A percentile compares a stretch with the other conserved stretches of the same genome.
phyloP scores from a whole-genome alignment of 345 rosid species.

The Linum lewisii region DNA sequence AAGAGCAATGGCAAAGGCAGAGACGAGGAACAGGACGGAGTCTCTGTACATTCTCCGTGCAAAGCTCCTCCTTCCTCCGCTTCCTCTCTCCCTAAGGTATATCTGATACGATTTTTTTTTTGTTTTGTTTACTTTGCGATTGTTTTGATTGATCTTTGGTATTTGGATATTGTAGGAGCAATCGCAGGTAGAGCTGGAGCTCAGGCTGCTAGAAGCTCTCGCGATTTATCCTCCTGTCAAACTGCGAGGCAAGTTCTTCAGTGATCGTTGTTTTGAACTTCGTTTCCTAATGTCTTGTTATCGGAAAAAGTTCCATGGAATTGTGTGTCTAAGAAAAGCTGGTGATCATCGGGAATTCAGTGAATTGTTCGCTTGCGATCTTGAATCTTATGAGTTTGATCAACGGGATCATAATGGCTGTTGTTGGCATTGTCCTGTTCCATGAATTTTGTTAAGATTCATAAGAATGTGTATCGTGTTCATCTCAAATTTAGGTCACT shows the following conservation, averaged over 20 bases:
- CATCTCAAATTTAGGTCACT: neutral
- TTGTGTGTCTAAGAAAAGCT: too few relatives aligned
- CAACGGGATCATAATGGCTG: too few relatives aligned
- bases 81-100: slow-evolving; percentile 80
- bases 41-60: slow-evolving; percentile 92
- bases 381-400: too few relatives aligned
- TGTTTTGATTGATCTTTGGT: neutral
- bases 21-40: slow-evolving; percentile 76
- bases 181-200: slow-evolving; percentile 93
- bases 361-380: too few relatives aligned
- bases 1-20: slow-evolving; percentile 26
- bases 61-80: slow-evolving; percentile 94
- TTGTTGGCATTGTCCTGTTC: too few relatives aligned
- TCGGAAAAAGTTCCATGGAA: too few relatives aligned
- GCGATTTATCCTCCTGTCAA: slow-evolving; percentile 86
- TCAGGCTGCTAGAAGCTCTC: slow-evolving; percentile 77
- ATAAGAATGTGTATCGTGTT: too few relatives aligned
- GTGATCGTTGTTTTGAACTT: too few relatives aligned
- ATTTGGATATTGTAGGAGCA: slow-evolving; percentile 48
- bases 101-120: neutral
- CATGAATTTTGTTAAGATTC: neutral
- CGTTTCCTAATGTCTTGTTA: too few relatives aligned
- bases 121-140: neutral
- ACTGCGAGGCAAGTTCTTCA: slow-evolving; percentile 42
- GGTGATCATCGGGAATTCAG: too few relatives aligned